Evolutionary conservation across 495 filamentous ascomycete genomes (phyloP).

Genomic region (Podospora sp.): DNA sequence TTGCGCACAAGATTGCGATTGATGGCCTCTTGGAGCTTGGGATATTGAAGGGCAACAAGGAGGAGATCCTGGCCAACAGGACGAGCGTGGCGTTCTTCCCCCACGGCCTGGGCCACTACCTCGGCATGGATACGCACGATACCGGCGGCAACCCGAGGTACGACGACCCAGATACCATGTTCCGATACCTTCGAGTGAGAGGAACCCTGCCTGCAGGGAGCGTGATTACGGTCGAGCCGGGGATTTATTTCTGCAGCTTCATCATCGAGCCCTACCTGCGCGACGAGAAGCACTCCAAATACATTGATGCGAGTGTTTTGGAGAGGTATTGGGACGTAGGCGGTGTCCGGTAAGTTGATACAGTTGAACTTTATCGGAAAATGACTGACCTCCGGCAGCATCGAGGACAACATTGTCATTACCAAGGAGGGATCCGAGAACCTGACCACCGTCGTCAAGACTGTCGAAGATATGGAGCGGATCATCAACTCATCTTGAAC

Average conservation of each 20-base stretch:
- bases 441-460: conserved; percentile 75
- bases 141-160: conserved; percentile 88
- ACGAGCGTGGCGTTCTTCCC: conserved; percentile 89
- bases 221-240: conserved; percentile 90
- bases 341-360: conserved; percentile 62
- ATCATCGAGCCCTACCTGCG: conserved; percentile 84
- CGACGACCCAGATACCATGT: conserved; percentile 79
- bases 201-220: conserved; percentile 72
- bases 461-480: conserved; percentile 68
- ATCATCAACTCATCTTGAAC: conserved; percentile 42
- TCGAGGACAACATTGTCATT: conserved; percentile 74
- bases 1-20: conserved; percentile 81
- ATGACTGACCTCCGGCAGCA: conserved; percentile 34
- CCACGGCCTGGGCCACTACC: conserved; percentile 87
- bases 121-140: conserved; percentile 96
- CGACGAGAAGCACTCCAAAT: conserved; percentile 67
- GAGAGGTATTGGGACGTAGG: conserved; percentile 88
- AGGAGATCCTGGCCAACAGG: conserved; percentile 72
- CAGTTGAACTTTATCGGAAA: conserved; percentile 3
- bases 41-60: conserved; percentile 66
- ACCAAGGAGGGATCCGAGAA: conserved; percentile 78
- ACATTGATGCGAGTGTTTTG: conserved; percentile 72
- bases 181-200: conserved; percentile 81
- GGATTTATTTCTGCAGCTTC: conserved; percentile 92
- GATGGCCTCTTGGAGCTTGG: conserved; percentile 75